Conservation (phyloP, 495 filamentous ascomycete genomes). For the Terfezia claveryi region DNA sequence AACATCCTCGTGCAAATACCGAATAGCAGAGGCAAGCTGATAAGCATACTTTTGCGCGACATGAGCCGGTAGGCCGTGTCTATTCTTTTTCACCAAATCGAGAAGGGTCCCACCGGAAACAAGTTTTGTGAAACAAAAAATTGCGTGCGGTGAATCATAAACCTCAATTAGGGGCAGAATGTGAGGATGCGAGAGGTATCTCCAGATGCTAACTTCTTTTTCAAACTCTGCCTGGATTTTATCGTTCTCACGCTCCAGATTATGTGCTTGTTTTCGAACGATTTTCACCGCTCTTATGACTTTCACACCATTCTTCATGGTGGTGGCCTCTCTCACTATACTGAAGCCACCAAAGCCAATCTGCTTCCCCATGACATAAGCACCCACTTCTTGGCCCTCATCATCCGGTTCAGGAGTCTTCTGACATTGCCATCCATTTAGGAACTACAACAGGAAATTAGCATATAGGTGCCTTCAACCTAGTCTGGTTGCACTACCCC, state of each 20-base stretch:
- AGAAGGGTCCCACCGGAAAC: slow-evolving; percentile 49
- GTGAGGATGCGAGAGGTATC: slow-evolving; percentile 42
- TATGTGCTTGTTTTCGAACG: slow-evolving; percentile 38
- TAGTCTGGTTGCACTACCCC: no score
- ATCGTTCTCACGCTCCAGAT: slow-evolving; percentile 39
- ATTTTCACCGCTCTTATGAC: slow-evolving; percentile 48
- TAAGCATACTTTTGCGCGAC: slow-evolving; percentile 42
- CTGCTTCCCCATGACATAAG: slow-evolving; percentile 49
- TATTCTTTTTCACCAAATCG: slow-evolving; percentile 35
- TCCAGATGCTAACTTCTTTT: slow-evolving; percentile 51
- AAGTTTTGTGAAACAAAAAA: slow-evolving; percentile 51
- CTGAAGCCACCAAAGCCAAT: slow-evolving; percentile 53
- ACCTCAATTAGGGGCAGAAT: slow-evolving; percentile 44
- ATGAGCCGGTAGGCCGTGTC: slow-evolving; percentile 29
- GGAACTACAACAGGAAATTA: not conserved
- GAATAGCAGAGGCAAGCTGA: slow-evolving; percentile 45
- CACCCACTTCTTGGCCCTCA: slow-evolving; percentile 52
- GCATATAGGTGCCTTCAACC: not conserved
- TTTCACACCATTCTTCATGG: slow-evolving; percentile 33
- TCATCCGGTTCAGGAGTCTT: slow-evolving; percentile 36
- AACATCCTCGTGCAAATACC: slow-evolving; percentile 54
- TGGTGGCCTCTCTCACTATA: slow-evolving; percentile 47
- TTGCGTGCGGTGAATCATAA: slow-evolving; percentile 48
- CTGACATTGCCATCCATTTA: not conserved
- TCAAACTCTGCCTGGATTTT: slow-evolving; percentile 50